Conservation (phyloP, 257 asterid species). For the Vinca minor region DNA sequence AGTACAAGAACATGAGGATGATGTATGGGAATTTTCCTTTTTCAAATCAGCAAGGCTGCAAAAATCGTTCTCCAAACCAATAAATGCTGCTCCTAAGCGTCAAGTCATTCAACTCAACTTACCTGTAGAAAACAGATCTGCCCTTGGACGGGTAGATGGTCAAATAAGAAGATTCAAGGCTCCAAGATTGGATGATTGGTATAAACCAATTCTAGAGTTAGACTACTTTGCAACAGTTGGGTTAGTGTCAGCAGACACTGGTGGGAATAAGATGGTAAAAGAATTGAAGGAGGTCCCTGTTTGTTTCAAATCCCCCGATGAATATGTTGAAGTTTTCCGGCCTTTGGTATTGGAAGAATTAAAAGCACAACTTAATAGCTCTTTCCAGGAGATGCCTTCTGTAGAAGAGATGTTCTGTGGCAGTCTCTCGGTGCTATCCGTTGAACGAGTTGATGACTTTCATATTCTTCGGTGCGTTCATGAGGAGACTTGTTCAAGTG, state of each 20-base stretch:
- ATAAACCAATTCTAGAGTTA: constrained; percentile 63
- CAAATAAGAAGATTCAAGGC: constrained; percentile 64
- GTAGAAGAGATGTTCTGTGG: constrained; percentile 58
- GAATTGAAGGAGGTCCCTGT: constrained; percentile 83
- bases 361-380: constrained; percentile 80
- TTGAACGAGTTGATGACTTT: constrained; percentile 89
- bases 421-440: constrained; percentile 74
- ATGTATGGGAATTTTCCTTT: constrained; percentile 63
- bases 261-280: constrained; percentile 32
- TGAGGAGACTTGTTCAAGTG: constrained; percentile 45
- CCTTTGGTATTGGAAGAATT: constrained; percentile 89
- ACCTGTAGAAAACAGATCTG: constrained; percentile 49
- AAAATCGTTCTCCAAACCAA: constrained; percentile 39
- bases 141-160: constrained; percentile 41
- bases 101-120: constrained; percentile 73
- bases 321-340: constrained; percentile 76
- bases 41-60: constrained; percentile 55
- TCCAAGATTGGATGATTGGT: constrained; percentile 90
- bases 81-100: constrained; percentile 55
- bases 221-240: constrained; percentile 83
- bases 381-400: constrained; percentile 77
- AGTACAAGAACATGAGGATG: constrained; percentile 42
- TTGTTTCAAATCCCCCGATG: constrained; percentile 71
- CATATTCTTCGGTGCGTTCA: constrained; percentile 84
- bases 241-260: constrained; percentile 45